phyloP scores from a whole-genome alignment of 148 eudicot genomes.

The Vaccinium macrocarpon region DNA sequence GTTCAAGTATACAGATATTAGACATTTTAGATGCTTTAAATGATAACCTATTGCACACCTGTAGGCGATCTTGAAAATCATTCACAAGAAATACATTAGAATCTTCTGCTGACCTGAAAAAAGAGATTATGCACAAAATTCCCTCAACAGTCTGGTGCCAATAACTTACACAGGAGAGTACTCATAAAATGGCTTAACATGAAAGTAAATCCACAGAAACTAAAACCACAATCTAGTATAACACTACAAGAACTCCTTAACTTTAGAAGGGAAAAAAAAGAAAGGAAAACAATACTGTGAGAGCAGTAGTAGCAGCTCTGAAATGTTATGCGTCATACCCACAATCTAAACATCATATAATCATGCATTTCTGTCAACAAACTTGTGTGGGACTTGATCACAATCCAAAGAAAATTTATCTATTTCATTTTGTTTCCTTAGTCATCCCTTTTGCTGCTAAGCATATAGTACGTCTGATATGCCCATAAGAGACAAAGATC shows the following conservation, averaged over 20 bases:
- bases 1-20: background rate
- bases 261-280: too few species aligned
- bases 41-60: conserved; percentile 41
- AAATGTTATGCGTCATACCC: background rate
- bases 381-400: background rate
- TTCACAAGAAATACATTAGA: conserved; percentile 87
- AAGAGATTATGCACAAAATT: conserved; percentile 11
- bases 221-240: background rate
- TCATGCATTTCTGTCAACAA: background rate
- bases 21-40: background rate
- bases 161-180: background rate
- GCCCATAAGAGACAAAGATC: background rate
- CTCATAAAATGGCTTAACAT: background rate
- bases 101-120: conserved; percentile 84
- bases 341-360: background rate
- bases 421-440: background rate
- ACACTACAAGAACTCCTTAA: background rate
- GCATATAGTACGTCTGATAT: background rate
- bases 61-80: conserved; percentile 87
- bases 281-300: background rate
- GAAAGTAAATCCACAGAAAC: background rate
- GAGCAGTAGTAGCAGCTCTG: background rate
- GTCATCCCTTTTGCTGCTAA: background rate
- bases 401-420: background rate
- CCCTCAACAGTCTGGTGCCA: background rate